Evolutionary conservation across 345 rosid genomes (phyloP), one percentile per base, ranked within the genome.

Genomic region (Camelina sativa): DNA sequence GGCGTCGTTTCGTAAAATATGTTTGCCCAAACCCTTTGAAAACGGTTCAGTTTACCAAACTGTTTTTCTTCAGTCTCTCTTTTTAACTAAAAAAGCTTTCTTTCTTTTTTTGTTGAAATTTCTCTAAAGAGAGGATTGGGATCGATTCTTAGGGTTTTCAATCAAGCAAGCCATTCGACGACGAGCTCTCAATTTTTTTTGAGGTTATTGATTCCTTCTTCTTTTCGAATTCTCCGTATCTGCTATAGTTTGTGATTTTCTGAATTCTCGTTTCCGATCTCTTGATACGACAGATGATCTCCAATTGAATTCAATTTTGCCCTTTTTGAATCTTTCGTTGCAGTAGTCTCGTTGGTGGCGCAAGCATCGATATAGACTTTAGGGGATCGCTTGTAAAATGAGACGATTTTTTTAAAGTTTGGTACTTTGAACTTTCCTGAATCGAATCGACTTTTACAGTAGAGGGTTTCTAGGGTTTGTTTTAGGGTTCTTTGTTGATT

Each of bases 141-240:
- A 67, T 75, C 67, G 65, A 4, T 53, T 68, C 43, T 12, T 76
- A 53, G 75, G 80, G 80, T 16, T 76, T 40, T 34, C 65, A 11
- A 2, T n/a, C 69, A 40, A 28, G 32, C 72, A 2, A 28, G 30
- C 30, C 5, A 0, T 34, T 6, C 57, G 71, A 6, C 22, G n/a
- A 57, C 73, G 67, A 67, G 12, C 62, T 75, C 62, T 38, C 61
- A 6, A 7, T 64, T 28, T 28, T 28, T 28, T 41, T 44, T 13
- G 13, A 66, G 72, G 72, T 57, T 47, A 2, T 63, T 64, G n/a
- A 32, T 72, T 43, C 41, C 69, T 62, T 12, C 38, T 8, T 5
- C 1, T 38, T 2, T 1, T 61, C 41, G 41, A 51, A 15, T 34
- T 59, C 7, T 37, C 17, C 38, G 1, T 15, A 11, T 50, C 9